Percentiles rank a stretch among this genome's conserved stretches.
Conservation (phyloP, 1,139 yeast species). For the Torulaspora globosa region DNA sequence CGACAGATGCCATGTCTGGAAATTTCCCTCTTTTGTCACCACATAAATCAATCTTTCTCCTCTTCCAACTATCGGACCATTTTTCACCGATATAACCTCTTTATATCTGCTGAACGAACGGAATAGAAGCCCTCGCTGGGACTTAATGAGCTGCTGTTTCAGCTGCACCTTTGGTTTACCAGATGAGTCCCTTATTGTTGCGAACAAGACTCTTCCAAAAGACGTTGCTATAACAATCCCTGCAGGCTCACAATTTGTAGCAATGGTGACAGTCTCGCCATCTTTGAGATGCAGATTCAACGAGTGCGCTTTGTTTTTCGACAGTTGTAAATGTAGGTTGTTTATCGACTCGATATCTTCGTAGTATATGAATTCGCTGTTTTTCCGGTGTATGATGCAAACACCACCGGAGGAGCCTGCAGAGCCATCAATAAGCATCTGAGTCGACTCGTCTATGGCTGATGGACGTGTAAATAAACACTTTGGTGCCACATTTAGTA, state of each 20-base stretch:
- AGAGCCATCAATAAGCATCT: conserved; percentile 63
- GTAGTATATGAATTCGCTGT: conserved; percentile 49
- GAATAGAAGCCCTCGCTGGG: conserved; percentile 37
- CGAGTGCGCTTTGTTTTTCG: conserved; percentile 32
- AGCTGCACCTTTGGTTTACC: conserved; percentile 55
- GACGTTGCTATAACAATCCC: conserved; percentile 73
- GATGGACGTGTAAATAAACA: conserved; percentile 67
- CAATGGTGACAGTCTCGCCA: conserved; percentile 54
- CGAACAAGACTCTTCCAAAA: conserved; percentile 57
- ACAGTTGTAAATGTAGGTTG: conserved; percentile 36
- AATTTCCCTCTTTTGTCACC: conserved; percentile 43
- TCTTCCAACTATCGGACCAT: conserved; percentile 52
- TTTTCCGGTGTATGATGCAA: conserved; percentile 30
- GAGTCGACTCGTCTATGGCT: conserved; percentile 47
- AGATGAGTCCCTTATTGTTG: conserved; percentile 61
- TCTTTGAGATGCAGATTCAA: conserved; percentile 41
- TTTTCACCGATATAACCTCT: conserved; percentile 58
- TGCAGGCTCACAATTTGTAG: conserved; percentile 67
- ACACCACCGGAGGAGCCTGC: conserved; percentile 58
- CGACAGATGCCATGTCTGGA: conserved; percentile 47
- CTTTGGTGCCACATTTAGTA: conserved; percentile 44
- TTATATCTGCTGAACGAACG: conserved; percentile 31
- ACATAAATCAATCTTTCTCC: conserved; percentile 47
- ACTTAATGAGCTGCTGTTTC: conserved; percentile 31
- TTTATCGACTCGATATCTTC: conserved; percentile 40